Evolutionary conservation across 2,329 filamentous ascomycete species (phyloP).

Genomic region (Nothophaeocryptopus gaeumannii): DNA sequence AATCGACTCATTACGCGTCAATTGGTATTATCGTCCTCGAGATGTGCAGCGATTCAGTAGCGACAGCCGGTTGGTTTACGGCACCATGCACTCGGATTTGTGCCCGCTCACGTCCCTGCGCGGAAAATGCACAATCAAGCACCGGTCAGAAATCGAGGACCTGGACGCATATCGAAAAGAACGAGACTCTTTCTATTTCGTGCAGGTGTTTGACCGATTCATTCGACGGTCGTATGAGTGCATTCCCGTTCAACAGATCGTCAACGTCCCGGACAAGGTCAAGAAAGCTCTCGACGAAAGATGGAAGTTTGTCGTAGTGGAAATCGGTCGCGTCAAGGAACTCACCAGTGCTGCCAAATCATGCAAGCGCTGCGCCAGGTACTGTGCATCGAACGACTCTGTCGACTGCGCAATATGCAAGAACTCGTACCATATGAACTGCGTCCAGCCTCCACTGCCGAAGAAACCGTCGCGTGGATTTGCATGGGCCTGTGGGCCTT

Average conservation of each 20-base stretch:
- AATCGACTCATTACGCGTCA: constrained; percentile 85
- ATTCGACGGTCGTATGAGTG: constrained; percentile 98
- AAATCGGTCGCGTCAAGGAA: constrained; percentile 90
- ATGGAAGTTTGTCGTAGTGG: constrained; percentile 94
- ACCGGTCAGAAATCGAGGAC: constrained; percentile 79
- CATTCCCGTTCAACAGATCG: constrained; percentile 84
- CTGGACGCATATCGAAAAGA: constrained; percentile 80
- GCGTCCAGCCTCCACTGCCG: constrained; percentile 82
- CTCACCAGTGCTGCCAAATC: constrained; percentile 92
- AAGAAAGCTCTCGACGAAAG: constrained; percentile 94
- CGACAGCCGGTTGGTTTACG: constrained; percentile 88
- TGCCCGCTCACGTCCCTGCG: constrained; percentile 88
- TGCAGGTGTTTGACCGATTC: constrained; percentile 96
- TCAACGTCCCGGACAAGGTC: constrained; percentile 92
- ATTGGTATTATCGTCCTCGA: constrained; percentile 97
- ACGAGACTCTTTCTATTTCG: constrained; percentile 91
- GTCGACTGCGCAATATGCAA: constrained; percentile 95
- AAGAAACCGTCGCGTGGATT: constrained; percentile 98
- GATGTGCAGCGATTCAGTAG: constrained; percentile 90
- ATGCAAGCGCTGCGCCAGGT: constrained; percentile 87
- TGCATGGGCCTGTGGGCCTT: constrained; percentile 95
- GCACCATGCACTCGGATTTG: constrained; percentile 97
- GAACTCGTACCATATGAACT: constrained; percentile 98
- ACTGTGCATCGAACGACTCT: constrained; percentile 92
- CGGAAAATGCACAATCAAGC: constrained; percentile 87